Evolutionary conservation across 164 flowering plant species (phyloP), one percentile per base, ranked within the genome.

Genomic region (Litsea cubeba): DNA sequence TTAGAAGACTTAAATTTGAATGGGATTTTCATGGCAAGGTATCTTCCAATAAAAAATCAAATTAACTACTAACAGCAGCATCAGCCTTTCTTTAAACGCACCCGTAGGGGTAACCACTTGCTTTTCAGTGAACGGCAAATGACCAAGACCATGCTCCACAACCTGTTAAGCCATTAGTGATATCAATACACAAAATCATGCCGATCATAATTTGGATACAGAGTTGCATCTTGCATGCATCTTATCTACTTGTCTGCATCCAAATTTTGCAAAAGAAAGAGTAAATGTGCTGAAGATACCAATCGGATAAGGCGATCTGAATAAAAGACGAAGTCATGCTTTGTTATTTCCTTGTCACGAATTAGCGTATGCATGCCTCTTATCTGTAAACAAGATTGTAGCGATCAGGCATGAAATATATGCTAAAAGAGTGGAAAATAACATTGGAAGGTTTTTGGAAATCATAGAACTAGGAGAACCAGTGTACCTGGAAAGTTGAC

Each of bases 71-170:
- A 40, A 40, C 10, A 40, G 46, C 46, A 40, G 46, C 46, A 40
- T 7, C 14, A 69, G 1, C 26, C 4, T 23, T 11, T 71, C 1
- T 54, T 69, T 32, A 72, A n/a, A 74, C 83, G 70, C 64, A 93
- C 98, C 98, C 84, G 99, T 95, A 64, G 99, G 99, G 74, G 99
- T 95, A 66, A 88, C 76, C 50, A 95, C 87, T 88, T 95, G 97
- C 82, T 88, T 95, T 86, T 93, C 98, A 51, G 92, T 90, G 76
- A 95, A 95, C 35, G 99, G 99, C 80, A 95, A 81, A 85, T 93
- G 90, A n/a, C 99, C 99, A 81, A 95, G 96, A 68, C 99, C 99
- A 89, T 95, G 99, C 90, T 95, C 99, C 74, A 93, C 99, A 82
- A 95, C 99, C 99, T 95, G 82, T 85, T 57, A 84, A n/a, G 51